Evolutionary conservation across 768 basidiomycete genomes (phyloP).

Genomic region (Pleurotus pulmonarius): DNA sequence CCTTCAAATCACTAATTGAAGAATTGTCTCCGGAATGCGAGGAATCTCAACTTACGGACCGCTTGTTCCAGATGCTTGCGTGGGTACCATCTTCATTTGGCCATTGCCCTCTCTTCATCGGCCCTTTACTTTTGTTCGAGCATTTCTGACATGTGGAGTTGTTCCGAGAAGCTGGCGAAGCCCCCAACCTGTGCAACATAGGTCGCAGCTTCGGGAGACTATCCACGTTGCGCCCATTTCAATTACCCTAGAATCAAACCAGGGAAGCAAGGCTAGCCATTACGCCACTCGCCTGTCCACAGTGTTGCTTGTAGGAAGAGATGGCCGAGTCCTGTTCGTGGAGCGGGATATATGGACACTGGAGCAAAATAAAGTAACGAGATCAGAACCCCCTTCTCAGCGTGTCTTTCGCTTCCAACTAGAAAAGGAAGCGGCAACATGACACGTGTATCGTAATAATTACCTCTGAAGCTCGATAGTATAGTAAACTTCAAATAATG

Average conservation of each 20-base stretch:
- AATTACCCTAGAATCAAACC: conserved; percentile 25
- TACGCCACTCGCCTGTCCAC: conserved; percentile 78
- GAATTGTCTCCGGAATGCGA: conserved; percentile 28
- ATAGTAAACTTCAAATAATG: conserved; percentile 6
- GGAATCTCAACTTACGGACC: conserved; percentile 53
- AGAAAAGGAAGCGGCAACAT: not conserved
- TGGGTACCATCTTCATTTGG: conserved; percentile 36
- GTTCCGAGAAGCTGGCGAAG: conserved; percentile 41
- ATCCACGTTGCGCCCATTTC: conserved; percentile 56
- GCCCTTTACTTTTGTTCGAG: conserved; percentile 13
- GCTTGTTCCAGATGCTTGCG: conserved; percentile 66
- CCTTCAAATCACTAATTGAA: conserved; percentile 42
- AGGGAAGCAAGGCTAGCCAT: conserved; percentile 13
- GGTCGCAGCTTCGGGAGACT: conserved; percentile 56
- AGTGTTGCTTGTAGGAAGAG: conserved; percentile 59
- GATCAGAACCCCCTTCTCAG: conserved; percentile 36
- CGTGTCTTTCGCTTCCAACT: conserved; percentile 46
- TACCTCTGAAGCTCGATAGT: not conserved
- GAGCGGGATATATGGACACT: conserved; percentile 70
- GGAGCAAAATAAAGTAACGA: conserved; percentile 27
- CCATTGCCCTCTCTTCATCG: conserved; percentile 13
- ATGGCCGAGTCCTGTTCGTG: conserved; percentile 59
- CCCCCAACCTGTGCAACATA: conserved; percentile 40
- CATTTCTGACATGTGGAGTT: conserved; percentile 23
- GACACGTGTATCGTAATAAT: conserved; percentile 5